phyloP scores from a whole-genome alignment of 1,139 yeast genomes.

The Suhomyces bribrorum region DNA sequence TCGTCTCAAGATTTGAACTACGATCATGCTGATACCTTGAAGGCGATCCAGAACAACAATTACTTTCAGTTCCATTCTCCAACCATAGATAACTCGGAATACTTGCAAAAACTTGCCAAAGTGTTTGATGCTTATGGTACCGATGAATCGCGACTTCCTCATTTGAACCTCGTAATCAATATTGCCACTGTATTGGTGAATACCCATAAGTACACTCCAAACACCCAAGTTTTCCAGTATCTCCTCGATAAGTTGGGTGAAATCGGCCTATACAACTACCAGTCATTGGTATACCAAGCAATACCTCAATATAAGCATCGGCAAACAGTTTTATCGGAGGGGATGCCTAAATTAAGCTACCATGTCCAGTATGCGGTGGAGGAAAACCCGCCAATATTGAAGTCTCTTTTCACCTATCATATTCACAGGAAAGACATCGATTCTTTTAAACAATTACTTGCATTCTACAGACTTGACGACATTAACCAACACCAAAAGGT shows the following conservation, averaged over 20 bases:
- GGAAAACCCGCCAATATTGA: constrained; percentile 31
- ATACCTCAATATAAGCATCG: constrained; percentile 26
- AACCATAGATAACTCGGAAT: constrained; percentile 21
- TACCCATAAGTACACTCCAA: constrained; percentile 26
- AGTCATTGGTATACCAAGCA: constrained; percentile 28
- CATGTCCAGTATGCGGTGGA: constrained; percentile 28
- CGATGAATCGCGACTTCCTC: constrained; percentile 12
- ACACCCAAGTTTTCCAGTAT: constrained; percentile 23
- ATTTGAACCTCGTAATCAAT: constrained; percentile 25
- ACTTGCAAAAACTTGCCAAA: constrained; percentile 18
- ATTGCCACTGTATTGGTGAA: constrained; percentile 22
- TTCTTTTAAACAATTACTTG: constrained; percentile 28
- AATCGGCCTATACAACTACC: constrained; percentile 25
- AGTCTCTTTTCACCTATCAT: constrained; percentile 30
- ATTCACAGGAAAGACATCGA: constrained; percentile 20
- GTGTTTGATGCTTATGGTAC: constrained; percentile 19
- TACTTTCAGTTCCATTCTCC: constrained; percentile 21
- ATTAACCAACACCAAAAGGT: constrained; percentile 27
- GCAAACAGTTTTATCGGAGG: constrained; percentile 23
- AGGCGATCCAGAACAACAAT: constrained; percentile 17
- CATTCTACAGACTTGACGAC: constrained; percentile 33
- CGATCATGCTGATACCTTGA: constrained; percentile 28
- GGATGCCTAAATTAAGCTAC: constrained; percentile 15
- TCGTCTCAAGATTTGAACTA: constrained; percentile 38
- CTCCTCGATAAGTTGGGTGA: constrained; percentile 30